Evolutionary conservation across 1,284 basidiomycete genomes (phyloP), one percentile per base, ranked within the genome.

Genomic region (Chiua sp.): DNA sequence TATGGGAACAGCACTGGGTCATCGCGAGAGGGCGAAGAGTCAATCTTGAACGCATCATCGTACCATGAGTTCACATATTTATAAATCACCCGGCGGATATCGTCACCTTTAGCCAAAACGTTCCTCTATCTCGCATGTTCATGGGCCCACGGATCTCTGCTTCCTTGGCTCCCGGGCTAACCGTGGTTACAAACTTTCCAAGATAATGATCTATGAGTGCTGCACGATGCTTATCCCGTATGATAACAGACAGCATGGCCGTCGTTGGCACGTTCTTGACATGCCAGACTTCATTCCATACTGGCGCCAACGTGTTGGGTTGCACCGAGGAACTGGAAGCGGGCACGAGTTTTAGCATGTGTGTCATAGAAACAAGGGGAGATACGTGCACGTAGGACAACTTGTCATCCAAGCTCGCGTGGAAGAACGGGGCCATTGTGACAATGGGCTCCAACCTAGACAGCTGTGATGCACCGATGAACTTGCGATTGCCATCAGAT

Each of bases 241-340:
- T 79, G 50, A 83, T 77, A 15, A 92, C 82, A 10, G 75, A 68
- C 5, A 92, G 72, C 32, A 76, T 79, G 3, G 88, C 87, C n/a
- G 77, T 81, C 3, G 73, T 72, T 0, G 90, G 90, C 4, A 92
- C 90, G 68, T 89, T 90, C 74, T 84, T 87, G 63, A 91, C 74
- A 46, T 77, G 76, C 90, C 90, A 92, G 23, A 79, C 63, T 66
- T 91, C 90, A 65, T 92, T 88, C 90, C 90, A 92, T 28, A 89
- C 86, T 0, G 90, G 90, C 0, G 75, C 68, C 22, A 86, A 73
- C 7, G 85, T 87, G 56, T 85, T 78, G 22, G 75, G 63, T 65
- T 87, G 80, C 15, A 91, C 87, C 0, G 86, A 83, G 0, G 90
- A 92, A 52, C 90, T 92, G 57, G 23, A 55, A 42, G 23, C 10